Evolutionary conservation across 2,329 filamentous ascomycete genomes (phyloP).

Genomic region (Ophiostoma novo-ulmi): DNA sequence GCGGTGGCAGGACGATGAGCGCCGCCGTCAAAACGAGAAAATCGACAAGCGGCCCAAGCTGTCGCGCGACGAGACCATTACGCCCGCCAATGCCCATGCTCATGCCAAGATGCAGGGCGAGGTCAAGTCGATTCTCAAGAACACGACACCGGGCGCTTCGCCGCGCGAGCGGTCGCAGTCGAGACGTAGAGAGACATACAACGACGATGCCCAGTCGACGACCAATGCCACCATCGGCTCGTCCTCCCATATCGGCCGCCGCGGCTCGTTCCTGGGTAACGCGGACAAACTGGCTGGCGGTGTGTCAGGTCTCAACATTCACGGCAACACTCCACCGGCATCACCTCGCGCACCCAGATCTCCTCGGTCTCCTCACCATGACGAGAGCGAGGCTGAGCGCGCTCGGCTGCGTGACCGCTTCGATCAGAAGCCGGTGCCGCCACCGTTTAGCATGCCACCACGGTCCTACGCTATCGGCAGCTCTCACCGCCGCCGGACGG

Average conservation of each 20-base stretch:
- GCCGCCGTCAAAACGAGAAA: conserved; percentile 32
- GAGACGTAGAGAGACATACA: conserved; percentile 8
- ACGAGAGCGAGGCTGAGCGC: conserved; percentile 20
- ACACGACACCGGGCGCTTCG: conserved; percentile 18
- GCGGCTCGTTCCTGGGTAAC: conserved; percentile 15
- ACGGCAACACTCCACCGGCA: neutral
- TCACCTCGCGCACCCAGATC: neutral
- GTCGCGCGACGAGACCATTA: conserved; percentile 22
- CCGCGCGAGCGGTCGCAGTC: conserved; percentile 16
- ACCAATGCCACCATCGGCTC: conserved; percentile 14
- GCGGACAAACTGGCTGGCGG: conserved; percentile 16
- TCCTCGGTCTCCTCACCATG: neutral
- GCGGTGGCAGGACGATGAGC: conserved; percentile 33
- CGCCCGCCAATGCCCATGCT: neutral
- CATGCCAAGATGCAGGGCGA: conserved; percentile 25
- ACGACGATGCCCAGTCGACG: conserved; percentile 9
- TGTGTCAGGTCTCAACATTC: conserved; percentile 24
- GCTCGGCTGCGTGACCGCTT: conserved; percentile 30
- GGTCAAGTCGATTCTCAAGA: conserved; percentile 35
- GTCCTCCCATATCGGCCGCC: conserved; percentile 18
- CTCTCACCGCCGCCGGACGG: neutral
- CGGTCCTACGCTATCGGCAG: conserved; percentile 22
- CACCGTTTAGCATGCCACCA: conserved; percentile 25
- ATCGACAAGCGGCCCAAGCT: conserved; percentile 32
- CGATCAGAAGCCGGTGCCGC: neutral